Base-by-base conservation (phyloP, 345 rosid species). In the Aurinia saxatilis region DNA sequence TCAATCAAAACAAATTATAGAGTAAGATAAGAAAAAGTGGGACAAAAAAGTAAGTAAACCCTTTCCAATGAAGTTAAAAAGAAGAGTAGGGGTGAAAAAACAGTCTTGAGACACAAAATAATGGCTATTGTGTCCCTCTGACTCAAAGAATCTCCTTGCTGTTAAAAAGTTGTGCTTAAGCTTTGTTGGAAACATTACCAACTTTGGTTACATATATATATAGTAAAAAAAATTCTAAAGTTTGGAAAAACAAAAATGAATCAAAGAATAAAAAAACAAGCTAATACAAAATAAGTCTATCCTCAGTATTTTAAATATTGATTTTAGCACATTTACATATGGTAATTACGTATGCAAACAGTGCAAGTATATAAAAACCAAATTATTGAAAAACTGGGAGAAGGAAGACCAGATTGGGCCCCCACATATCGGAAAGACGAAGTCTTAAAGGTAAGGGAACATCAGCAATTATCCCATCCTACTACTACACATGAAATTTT, bases 101-200 rank as follows among this genome's bases (percentile, higher is more conserved):
- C 34, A 71, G 48, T 16, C 70, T 71, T 63, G 75, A 63, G 70
- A 63, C 75, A 58, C 74, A 71, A 51, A 71, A 63, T 49, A 56
- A 50, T 57, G 60, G 68, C 63, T 56, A 56, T 55, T 12, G 41
- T 70, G 64, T 70, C 59, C 69, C 74, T 56, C 53, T 39, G 30
- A 48, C 50, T 63, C 53, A 38, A 70, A 70, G 65, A n/a, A 63
- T 48, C 23, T 9, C 65, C 13, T 48, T 48, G 47, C 47, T 56
- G 64, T 62, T 63, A 62, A 62, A 62, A 70, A n/a, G 68, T 30
- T 63, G 74, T 56, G 57, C 47, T 70, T 48, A 55, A 50, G 42
- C 40, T 70, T 70, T 71, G 65, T 56, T 63, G 70, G 65, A 53
- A 69, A 61, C 68, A 46, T 69, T 69, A 69, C 67, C 73, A 53